phyloP scores from a whole-genome alignment of 2,329 filamentous ascomycete species.

The Mycosphaerella sp. region DNA sequence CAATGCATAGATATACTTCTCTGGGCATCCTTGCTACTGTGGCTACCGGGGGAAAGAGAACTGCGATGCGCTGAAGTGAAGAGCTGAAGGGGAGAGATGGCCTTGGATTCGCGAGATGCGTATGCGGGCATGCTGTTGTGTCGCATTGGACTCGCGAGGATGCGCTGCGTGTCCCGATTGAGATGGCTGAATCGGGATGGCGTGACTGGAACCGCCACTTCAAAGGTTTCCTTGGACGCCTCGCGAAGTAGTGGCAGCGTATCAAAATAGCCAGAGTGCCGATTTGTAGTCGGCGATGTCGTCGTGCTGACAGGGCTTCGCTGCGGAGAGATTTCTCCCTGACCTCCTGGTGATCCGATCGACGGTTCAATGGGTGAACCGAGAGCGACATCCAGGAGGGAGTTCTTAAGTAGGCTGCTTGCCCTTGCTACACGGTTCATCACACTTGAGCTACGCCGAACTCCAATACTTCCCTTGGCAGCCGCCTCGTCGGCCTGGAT shows the following conservation, averaged over 20 bases:
- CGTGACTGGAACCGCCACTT: constrained; percentile 1
- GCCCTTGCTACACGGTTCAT: constrained; percentile 11
- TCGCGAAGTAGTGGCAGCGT: constrained; percentile 15
- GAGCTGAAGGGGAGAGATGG: constrained; percentile 5
- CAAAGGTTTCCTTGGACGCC: constrained; percentile 12
- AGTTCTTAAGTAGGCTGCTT: constrained; percentile 12
- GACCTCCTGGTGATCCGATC: neutral
- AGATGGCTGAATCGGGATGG: neutral
- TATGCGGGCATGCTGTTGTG: constrained; percentile 9
- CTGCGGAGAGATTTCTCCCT: neutral
- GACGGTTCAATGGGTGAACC: constrained; percentile 4
- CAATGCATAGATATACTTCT: constrained; percentile 1
- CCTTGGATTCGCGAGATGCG: constrained; percentile 6
- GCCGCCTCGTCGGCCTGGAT: constrained; percentile 15
- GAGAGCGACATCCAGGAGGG: constrained; percentile 9
- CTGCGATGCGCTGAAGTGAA: neutral
- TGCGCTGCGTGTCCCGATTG: constrained; percentile 9
- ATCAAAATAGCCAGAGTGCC: constrained; percentile 8
- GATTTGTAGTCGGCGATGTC: neutral
- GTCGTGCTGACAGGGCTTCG: neutral
- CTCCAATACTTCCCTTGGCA: constrained; percentile 17
- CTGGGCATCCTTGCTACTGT: neutral
- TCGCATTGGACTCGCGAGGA: constrained; percentile 7
- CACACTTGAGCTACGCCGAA: constrained; percentile 16
- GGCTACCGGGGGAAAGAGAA: neutral